Conservation (phyloP, 1,284 basidiomycete species). For the Tilletia horrida region DNA sequence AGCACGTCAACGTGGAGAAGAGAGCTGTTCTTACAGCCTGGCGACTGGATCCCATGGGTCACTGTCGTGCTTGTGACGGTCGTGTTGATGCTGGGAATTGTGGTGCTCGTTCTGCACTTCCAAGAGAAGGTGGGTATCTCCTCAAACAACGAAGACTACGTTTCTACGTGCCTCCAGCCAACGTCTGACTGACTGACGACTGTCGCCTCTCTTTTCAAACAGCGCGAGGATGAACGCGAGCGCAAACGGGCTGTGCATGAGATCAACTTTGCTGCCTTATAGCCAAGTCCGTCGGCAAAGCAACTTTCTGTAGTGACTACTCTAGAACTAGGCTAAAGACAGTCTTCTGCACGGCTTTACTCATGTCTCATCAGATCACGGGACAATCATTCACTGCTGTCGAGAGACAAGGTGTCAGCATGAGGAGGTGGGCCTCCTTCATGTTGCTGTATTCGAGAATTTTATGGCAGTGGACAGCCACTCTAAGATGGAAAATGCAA, state of each 20-base stretch:
- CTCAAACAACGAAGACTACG: neutral
- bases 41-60: slow-evolving; percentile 97
- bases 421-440: too few species aligned
- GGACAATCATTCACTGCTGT: too few species aligned
- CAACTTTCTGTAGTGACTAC: too few species aligned
- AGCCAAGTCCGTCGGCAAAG: too few species aligned
- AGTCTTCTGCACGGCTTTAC: too few species aligned
- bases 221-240: slow-evolving; percentile 90
- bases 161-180: neutral
- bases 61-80: slow-evolving; percentile 76
- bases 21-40: slow-evolving; percentile 86
- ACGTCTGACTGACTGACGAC: slow-evolving; percentile 59
- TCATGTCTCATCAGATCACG: too few species aligned
- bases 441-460: too few species aligned
- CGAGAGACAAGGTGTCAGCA: too few species aligned
- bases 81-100: slow-evolving; percentile 70
- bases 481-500: too few species aligned
- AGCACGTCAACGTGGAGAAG: slow-evolving; percentile 68
- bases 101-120: slow-evolving; percentile 82
- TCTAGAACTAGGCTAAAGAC: too few species aligned
- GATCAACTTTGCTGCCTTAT: slow-evolving; percentile 94
- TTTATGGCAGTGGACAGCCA: too few species aligned
- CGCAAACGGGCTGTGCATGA: slow-evolving; percentile 79
- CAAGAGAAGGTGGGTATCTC: slow-evolving; percentile 70
- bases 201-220: slow-evolving; percentile 23